phyloP scores from a whole-genome alignment of 345 rosid genomes.

The Brassica cretica region DNA sequence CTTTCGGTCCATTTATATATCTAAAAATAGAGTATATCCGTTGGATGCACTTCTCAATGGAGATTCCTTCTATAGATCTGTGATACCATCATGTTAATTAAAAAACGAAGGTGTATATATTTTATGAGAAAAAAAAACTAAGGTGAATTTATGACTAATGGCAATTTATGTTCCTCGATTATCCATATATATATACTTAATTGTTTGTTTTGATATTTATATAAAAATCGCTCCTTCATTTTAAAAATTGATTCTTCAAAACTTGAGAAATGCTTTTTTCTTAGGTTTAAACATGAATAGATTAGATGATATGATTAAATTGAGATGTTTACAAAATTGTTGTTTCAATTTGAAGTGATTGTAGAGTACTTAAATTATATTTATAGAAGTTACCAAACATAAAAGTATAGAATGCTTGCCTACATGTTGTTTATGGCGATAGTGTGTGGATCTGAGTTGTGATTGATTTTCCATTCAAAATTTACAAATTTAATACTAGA shows the following conservation, averaged over 20 bases:
- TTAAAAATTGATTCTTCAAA: not conserved
- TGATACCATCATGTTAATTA: too few relatives aligned
- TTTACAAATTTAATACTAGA: not conserved
- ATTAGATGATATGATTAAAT: not conserved
- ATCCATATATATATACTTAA: too few relatives aligned
- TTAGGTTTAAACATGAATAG: not conserved
- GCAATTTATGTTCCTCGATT: not conserved
- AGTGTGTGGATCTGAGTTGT: not conserved
- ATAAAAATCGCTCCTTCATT: not conserved
- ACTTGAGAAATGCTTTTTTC: not conserved
- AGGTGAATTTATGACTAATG: not conserved
- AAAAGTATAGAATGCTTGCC: not conserved
- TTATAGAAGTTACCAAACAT: not conserved
- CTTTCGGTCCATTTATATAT: too few relatives aligned
- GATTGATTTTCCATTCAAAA: not conserved
- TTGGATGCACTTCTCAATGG: too few relatives aligned
- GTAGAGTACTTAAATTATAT: not conserved
- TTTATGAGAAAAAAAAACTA: not conserved
- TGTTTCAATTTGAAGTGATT: not conserved
- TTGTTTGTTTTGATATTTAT: not conserved
- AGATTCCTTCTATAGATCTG: too few relatives aligned
- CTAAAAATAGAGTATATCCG: too few relatives aligned
- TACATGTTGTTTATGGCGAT: not conserved
- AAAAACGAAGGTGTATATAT: too few relatives aligned
- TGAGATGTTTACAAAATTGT: not conserved